Conservation (phyloP, 495 filamentous ascomycete genomes). For the Aspergillus sclerotiicarbonarius region DNA sequence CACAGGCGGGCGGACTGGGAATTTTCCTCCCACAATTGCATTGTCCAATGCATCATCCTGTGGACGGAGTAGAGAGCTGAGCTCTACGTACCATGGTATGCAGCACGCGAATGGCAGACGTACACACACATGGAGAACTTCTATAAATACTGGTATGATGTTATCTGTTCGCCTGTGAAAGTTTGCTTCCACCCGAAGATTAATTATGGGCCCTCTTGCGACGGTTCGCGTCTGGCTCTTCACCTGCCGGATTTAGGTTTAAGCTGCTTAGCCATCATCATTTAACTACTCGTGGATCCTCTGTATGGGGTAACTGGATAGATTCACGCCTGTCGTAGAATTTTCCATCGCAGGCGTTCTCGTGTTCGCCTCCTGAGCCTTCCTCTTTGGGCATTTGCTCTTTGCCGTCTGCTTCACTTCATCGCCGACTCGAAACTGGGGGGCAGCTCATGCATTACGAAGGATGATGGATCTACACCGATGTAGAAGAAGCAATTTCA, state of each 20-base stretch:
- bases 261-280: neutral
- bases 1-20: neutral
- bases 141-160: neutral
- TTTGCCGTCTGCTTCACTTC: too few species aligned
- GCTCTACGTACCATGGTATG: neutral
- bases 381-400: neutral
- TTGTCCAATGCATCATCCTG: neutral
- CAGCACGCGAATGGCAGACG: neutral
- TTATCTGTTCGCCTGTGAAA: too few species aligned
- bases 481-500: neutral
- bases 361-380: neutral
- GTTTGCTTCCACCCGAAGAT: too few species aligned
- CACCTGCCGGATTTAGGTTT: neutral
- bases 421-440: too few species aligned
- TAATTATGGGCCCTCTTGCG: neutral
- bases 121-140: neutral
- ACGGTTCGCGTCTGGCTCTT: neutral
- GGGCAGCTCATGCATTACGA: neutral
- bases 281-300: neutral
- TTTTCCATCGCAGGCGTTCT: neutral
- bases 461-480: neutral
- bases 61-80: neutral
- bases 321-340: constrained; percentile 1
- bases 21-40: neutral
- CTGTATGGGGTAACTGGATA: neutral